These are phyloP conservation scores for Tricholoma terreum DNA, from an alignment of 768 basidiomycete genomes.

Conservation along the genomic window DNA sequence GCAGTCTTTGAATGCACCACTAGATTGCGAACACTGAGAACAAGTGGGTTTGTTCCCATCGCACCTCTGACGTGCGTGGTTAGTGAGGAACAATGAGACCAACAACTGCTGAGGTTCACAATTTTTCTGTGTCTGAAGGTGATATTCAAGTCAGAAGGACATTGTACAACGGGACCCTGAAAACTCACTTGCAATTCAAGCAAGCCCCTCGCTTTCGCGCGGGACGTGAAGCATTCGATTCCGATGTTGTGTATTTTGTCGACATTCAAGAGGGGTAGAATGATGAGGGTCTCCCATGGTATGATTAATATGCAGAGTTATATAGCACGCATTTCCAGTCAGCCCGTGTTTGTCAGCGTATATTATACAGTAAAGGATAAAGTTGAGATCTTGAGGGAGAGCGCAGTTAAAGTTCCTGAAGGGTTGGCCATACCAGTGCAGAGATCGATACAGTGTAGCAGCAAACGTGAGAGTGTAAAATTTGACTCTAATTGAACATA, in stretches of 20 bases:
- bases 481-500: too few species aligned
- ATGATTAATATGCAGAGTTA: too few species aligned
- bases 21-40: slow-evolving; percentile 44
- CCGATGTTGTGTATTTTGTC: neutral
- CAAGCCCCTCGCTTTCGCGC: slow-evolving; percentile 43
- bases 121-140: slow-evolving; percentile 48
- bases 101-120: slow-evolving; percentile 23
- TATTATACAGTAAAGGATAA: too few species aligned
- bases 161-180: neutral
- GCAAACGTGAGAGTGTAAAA: too few species aligned
- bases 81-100: neutral
- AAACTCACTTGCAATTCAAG: slow-evolving; percentile 46
- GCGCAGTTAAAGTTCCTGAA: too few species aligned
- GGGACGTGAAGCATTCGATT: neutral
- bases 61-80: slow-evolving; percentile 39
- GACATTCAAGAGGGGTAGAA: too few species aligned
- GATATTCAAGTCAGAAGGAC: neutral
- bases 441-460: too few species aligned
- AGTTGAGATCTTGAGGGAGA: too few species aligned
- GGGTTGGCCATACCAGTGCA: too few species aligned
- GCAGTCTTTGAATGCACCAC: slow-evolving; percentile 45
- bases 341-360: too few species aligned
- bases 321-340: too few species aligned
- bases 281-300: too few species aligned
- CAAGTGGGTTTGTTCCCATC: slow-evolving; percentile 51